phyloP scores from a whole-genome alignment of 2,329 filamentous ascomycete species.

The Penicillium sp. region DNA sequence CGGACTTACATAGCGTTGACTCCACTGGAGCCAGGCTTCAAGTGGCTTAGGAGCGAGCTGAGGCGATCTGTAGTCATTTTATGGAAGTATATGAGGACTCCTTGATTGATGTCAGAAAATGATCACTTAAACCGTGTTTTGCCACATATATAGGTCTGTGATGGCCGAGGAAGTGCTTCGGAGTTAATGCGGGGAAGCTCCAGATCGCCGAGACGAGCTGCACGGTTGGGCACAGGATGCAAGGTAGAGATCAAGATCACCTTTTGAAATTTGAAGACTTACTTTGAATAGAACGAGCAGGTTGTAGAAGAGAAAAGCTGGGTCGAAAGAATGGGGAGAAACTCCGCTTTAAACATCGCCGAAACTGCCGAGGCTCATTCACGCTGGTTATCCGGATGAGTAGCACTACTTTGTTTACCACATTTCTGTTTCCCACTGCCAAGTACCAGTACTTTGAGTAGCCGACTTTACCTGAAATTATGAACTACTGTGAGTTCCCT shows the following conservation, averaged over 20 bases:
- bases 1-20: constrained; percentile 68
- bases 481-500: no score
- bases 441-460: no score
- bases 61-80: constrained; percentile 83
- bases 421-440: constrained; percentile 1
- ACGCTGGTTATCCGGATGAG: constrained; percentile 8
- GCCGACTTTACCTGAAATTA: no score
- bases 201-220: constrained; percentile 2
- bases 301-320: neutral
- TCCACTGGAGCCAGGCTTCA: constrained; percentile 61
- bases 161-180: constrained; percentile 3
- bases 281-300: no score
- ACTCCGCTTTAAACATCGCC: constrained; percentile 19
- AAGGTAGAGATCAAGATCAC: constrained; percentile 1
- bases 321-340: constrained; percentile 1
- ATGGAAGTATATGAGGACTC: constrained; percentile 16
- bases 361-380: constrained; percentile 23
- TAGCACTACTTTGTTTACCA: no score
- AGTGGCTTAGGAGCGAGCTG: constrained; percentile 78
- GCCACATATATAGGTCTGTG: no score
- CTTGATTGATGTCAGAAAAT: constrained; percentile 1
- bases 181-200: constrained; percentile 21
- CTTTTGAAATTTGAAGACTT: no score
- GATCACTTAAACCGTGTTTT: neutral
- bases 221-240: neutral